phyloP scores from a whole-genome alignment of 495 filamentous ascomycete genomes.

The Penicillium samsonianum region DNA sequence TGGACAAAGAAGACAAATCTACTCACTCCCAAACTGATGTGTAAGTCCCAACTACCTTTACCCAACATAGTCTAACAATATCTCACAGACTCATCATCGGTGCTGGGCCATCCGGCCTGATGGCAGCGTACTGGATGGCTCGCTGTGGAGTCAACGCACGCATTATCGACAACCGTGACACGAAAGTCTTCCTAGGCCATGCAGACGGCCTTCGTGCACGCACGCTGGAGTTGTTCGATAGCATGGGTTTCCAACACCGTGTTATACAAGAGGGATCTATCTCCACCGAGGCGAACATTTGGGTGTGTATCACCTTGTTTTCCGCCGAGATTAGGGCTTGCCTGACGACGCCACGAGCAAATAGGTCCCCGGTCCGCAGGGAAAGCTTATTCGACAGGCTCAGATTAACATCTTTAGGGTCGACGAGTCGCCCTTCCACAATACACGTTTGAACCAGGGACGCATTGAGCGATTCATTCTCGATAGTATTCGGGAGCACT shows the following conservation, averaged over 20 bases:
- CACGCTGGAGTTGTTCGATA: slow-evolving; percentile 67
- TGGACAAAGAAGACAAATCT: slow-evolving; percentile 6
- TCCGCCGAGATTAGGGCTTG: not conserved
- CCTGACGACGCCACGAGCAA: slow-evolving; percentile 7
- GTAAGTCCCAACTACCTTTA: slow-evolving; percentile 2
- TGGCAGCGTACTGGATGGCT: slow-evolving; percentile 64
- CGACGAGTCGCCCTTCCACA: slow-evolving; percentile 54
- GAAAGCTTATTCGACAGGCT: slow-evolving; percentile 50
- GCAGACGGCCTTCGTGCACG: slow-evolving; percentile 61
- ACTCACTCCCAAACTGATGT: slow-evolving; percentile 21
- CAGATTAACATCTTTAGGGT: slow-evolving; percentile 53
- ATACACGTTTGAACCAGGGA: slow-evolving; percentile 56
- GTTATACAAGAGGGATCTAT: slow-evolving; percentile 61
- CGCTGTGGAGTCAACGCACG: slow-evolving; percentile 58
- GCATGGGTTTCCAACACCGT: slow-evolving; percentile 62
- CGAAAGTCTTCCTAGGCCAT: slow-evolving; percentile 57
- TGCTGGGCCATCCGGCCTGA: slow-evolving; percentile 67
- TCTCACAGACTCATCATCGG: slow-evolving; percentile 55
- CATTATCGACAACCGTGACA: slow-evolving; percentile 62
- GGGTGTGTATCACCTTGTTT: slow-evolving; percentile 27
- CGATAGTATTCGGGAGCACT: slow-evolving; percentile 48
- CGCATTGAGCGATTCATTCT: slow-evolving; percentile 59
- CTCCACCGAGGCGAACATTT: slow-evolving; percentile 44
- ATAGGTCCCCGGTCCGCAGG: slow-evolving; percentile 42
- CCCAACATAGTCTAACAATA: not conserved